Conservation (phyloP, 1,284 basidiomycete genomes). For the Sporisorium exsertum region DNA sequence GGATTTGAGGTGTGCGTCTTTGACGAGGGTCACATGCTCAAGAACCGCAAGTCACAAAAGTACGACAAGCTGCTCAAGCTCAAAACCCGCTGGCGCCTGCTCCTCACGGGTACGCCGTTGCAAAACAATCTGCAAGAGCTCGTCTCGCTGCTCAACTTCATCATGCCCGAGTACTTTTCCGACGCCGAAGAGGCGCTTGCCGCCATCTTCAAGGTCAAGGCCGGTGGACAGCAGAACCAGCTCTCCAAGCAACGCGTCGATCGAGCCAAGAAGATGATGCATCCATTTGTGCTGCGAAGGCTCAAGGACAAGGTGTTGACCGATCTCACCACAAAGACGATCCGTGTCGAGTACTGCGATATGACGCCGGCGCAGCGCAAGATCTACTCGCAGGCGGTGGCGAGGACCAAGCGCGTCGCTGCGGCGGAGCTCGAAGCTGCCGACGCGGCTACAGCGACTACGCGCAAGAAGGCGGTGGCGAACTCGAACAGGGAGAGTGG, state of each 20-base stretch:
- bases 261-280: conserved; percentile 98
- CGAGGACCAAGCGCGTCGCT: conserved; percentile 75
- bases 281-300: conserved; percentile 93
- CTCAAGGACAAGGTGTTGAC: conserved; percentile 89
- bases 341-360: conserved; percentile 91
- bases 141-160: conserved; percentile 93
- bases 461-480: conserved; percentile 23
- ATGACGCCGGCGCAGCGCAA: conserved; percentile 86
- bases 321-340: conserved; percentile 90
- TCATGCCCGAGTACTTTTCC: conserved; percentile 89
- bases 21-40: conserved; percentile 94
- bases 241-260: conserved; percentile 91
- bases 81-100: conserved; percentile 86
- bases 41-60: conserved; percentile 95
- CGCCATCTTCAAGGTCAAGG: conserved; percentile 96
- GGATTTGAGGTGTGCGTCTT: conserved; percentile 88
- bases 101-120: conserved; percentile 94
- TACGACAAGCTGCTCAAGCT: conserved; percentile 89
- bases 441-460: conserved; percentile 6
- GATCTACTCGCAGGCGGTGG: conserved; percentile 87
- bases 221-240: conserved; percentile 84
- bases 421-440: conserved; percentile 75
- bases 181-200: conserved; percentile 81
- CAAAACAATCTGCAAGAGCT: conserved; percentile 89
- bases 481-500: conserved; percentile 39